Base-by-base conservation (phyloP, 2,329 filamentous ascomycete species). In the Pleomassaria siparia region DNA sequence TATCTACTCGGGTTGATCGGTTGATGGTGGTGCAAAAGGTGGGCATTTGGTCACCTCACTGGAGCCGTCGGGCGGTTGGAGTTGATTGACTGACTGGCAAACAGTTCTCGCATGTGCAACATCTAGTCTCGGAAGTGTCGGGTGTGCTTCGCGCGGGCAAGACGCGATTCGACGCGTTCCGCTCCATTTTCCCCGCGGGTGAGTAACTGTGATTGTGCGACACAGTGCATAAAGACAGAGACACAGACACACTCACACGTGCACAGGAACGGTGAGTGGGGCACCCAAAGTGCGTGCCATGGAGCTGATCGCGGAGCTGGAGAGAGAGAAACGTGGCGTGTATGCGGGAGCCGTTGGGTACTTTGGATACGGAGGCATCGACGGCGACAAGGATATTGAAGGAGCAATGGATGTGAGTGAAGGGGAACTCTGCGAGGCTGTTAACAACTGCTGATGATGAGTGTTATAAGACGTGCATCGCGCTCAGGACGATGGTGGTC, bases 321-420 rank as follows among this genome's bases (percentile, higher is more conserved):
- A 99, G 74, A 78, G 82, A 55, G 94, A 99, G 80, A 96, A 96
- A 79, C 81, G 94, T 45, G 92, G 94, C 32, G 84, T 97, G 30
- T 99, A 99, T 67, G 94, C 94, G 8, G 94, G 94, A 22, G 94
- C 94, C 0, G 92, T 96, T 0, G 94, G 94, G 2, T 99, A 96
- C 75, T 99, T 96, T 72, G 92, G 92, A 9, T 97, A 95, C 66
- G 84, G 85, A 51, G 82, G 81, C 43, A 81, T 92, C 37, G 83
- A 86, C 40, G 73, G 76, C 7, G 78, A 85, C 33, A 77, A 72
- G 42, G 77, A 83, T 46, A 76, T 79, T 10, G 88, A 95, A 63
- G 92, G 91, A 6, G 89, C 88, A 18, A 96, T 96, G 91, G 91
- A 96, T 52, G 67, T 69, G 56, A 69, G 67, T 69, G 40, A 41